phyloP scores from a whole-genome alignment of 2,329 filamentous ascomycete species.

The Penicillium sp. region DNA sequence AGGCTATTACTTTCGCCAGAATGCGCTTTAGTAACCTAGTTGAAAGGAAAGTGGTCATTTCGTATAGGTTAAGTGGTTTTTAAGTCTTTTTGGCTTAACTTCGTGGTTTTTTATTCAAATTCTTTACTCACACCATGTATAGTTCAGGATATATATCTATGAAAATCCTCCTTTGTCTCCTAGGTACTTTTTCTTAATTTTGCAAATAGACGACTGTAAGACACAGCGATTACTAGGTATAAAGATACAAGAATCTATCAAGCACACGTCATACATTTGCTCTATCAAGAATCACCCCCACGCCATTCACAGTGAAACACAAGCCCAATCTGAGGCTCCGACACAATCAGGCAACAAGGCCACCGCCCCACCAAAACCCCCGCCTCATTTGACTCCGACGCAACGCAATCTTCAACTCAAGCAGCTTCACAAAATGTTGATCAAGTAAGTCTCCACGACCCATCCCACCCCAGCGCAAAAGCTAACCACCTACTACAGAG shows the following conservation, averaged over 20 bases:
- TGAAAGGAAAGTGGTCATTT: background rate
- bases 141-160: background rate
- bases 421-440: conserved; percentile 44
- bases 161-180: too few relatives aligned
- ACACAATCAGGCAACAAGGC: conserved; percentile 27
- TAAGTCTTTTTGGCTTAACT: background rate
- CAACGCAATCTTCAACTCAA: background rate
- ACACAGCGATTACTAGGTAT: too few relatives aligned
- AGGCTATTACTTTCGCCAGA: background rate
- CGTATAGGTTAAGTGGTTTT: background rate
- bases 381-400: conserved; percentile 24
- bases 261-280: background rate
- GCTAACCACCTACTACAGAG: conserved; percentile 57
- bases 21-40: background rate
- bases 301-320: background rate
- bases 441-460: conserved; percentile 47
- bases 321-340: conserved; percentile 10
- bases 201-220: too few relatives aligned
- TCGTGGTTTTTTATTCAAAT: background rate
- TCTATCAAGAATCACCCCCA: background rate
- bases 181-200: too few relatives aligned
- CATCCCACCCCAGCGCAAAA: conserved; percentile 17
- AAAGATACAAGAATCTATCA: too few relatives aligned
- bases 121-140: background rate
- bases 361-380: conserved; percentile 35